Evolutionary conservation across 176 grass and related monocot genomes (phyloP), one percentile per base, ranked within the genome.

Genomic region (Tillandsia fasciculata): DNA sequence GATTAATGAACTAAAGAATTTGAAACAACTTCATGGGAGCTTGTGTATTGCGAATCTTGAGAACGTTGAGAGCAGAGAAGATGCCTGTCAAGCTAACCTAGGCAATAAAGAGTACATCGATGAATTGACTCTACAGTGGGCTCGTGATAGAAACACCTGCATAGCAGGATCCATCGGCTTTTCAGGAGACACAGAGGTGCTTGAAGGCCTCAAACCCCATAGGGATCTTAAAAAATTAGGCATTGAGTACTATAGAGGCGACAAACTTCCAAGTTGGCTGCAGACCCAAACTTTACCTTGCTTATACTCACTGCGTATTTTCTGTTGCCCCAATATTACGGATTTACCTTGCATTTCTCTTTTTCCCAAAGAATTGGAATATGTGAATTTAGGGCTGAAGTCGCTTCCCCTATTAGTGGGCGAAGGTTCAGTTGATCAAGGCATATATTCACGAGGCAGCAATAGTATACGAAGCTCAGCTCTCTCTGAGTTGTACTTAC

Each of bases 201-300:
- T 84, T 65, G 77, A 84, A 59, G 18, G 65, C 33, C 82, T 84
- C 12, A 58, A 72, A 11, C 77, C 72, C 1, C 77, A 84, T 22
- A 17, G 49, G 66, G 72, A 72, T 71, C 67, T 84, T 17, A 80
- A 63, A 49, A 70, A 68, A 51, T 49, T 89, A 20, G 65, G 64
- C 26, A 85, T 89, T 14, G 52, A 49, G 3, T 74, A 70, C 73
- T 89, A 79, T 74, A 69, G 64, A 29, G 81, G 87, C 14, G 78
- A 20, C 20, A 20, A 20, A 20, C 20, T 20, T 20, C 20, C 20
- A 0, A 20, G 20, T 20, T 20, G 20, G 75, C 54, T 85, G 26
- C 14, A 70, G 7, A 74, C 29, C 2, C 52, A 56, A 13, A 56
- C n/a, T 11, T 56, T 56, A 15, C 52, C 52, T 56, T 56, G 11